phyloP scores from a whole-genome alignment of 2,329 filamentous ascomycete genomes.

The Pseudogymnoascus sp. region DNA sequence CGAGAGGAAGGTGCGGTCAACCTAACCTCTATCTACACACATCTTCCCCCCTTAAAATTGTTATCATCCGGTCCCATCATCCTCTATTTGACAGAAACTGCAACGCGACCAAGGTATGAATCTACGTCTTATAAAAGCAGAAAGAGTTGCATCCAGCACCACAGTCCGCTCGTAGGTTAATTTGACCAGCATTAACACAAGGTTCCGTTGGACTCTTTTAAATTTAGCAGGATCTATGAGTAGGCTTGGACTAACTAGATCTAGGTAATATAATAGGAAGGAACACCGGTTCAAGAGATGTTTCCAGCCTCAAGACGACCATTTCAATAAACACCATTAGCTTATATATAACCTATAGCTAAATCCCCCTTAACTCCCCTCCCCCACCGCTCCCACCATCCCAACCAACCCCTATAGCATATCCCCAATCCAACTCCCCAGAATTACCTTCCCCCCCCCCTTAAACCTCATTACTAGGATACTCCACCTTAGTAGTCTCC shows the following conservation, averaged over 20 bases:
- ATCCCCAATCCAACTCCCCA: background rate
- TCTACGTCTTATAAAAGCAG: background rate
- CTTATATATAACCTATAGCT: background rate
- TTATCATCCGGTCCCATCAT: no score
- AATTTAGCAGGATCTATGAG: background rate
- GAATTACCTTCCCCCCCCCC: background rate
- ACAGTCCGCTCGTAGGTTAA: background rate
- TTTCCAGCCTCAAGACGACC: no score
- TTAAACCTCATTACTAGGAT: conserved; percentile 58
- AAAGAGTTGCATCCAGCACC: background rate
- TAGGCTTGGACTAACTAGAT: no score
- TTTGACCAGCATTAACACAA: background rate
- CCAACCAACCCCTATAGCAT: background rate
- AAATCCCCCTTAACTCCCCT: background rate
- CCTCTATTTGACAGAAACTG: background rate
- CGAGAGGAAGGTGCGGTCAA: no score
- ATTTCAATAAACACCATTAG: background rate
- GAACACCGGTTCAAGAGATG: no score
- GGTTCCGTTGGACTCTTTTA: background rate
- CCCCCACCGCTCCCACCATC: background rate
- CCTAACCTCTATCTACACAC: background rate
- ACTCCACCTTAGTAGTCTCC: conserved; percentile 51
- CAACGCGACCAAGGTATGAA: no score
- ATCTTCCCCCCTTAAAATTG: no score
- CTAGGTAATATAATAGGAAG: no score